These are phyloP conservation scores for Bjerkandera adusta DNA, from an alignment of 1,284 basidiomycete genomes.

Conservation along the genomic window DNA sequence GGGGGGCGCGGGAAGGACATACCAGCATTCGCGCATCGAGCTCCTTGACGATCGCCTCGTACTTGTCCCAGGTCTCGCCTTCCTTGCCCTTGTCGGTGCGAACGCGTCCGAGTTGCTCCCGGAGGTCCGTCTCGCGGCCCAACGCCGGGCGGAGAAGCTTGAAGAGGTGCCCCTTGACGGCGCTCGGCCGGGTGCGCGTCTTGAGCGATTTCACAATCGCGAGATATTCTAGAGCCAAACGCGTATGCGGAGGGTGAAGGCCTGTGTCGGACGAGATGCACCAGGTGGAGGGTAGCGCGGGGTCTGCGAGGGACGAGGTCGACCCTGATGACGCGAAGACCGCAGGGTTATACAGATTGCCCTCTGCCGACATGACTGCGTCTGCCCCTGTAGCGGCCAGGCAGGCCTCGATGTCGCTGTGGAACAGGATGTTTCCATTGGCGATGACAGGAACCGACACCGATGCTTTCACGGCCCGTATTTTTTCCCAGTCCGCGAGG, in stretches of 20 bases:
- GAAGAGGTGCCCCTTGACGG: slow-evolving; percentile 92
- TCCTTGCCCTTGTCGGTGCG: slow-evolving; percentile 36
- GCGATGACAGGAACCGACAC: slow-evolving; percentile 94
- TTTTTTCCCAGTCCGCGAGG: slow-evolving; percentile 35
- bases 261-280: slow-evolving; percentile 36
- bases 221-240: slow-evolving; percentile 85
- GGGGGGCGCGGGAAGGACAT: slow-evolving; percentile 24
- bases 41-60: slow-evolving; percentile 61
- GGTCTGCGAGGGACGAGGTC: slow-evolving; percentile 9
- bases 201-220: slow-evolving; percentile 72
- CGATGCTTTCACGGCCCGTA: slow-evolving; percentile 47
- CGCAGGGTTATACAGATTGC: slow-evolving; percentile 91
- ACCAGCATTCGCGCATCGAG: slow-evolving; percentile 69
- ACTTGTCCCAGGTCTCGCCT: slow-evolving; percentile 46
- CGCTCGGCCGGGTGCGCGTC: slow-evolving; percentile 73
- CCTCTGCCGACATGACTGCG: slow-evolving; percentile 95
- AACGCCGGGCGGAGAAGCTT: slow-evolving; percentile 86
- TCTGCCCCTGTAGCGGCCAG: slow-evolving; percentile 83
- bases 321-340: slow-evolving; percentile 50
- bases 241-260: slow-evolving; percentile 58
- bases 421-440: slow-evolving; percentile 94
- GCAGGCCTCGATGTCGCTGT: slow-evolving; percentile 78
- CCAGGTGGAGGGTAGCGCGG: slow-evolving; percentile 22
- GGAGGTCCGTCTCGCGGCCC: slow-evolving; percentile 65
- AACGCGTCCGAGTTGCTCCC: slow-evolving; percentile 65